Evolutionary conservation across 805 yeast species (phyloP), one percentile per base, ranked within the genome.

Genomic region (Starmera amethionina): DNA sequence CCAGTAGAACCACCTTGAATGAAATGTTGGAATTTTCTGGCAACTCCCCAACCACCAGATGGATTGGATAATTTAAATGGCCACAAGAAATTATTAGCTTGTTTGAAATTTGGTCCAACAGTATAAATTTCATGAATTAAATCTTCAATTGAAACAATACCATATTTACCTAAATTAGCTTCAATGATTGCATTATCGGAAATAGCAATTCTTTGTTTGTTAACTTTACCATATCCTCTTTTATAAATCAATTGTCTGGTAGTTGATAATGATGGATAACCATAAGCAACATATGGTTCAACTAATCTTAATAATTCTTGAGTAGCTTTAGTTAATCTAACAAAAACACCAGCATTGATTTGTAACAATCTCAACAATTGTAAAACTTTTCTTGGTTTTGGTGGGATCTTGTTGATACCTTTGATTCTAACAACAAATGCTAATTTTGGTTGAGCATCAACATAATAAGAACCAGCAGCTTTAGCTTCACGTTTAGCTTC

Each of bases 341-440:
- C 94, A 65, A 87, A 87, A 54, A 84, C 93, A 80, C 90, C 96
- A 62, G 93, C 77, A 79, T 87, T 87, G 72, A 87, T 84, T 77
- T 85, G 95, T 67, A 80, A 77, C 71, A 87, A 80, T 79, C 96
- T 82, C 70, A 86, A 77, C 67, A 88, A 79, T 74, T 83, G 96
- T 70, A 87, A 71, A 62, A 89, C 95, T 85, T 89, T 89, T 85
- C 96, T 88, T 80, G 96, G 96, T 83, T 89, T 89, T 65, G 97
- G 96, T 65, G 96, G 85, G 62, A 89, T 87, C 83, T 88, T 89
- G 89, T 77, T 84, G 71, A 89, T 86, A 89, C 97, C 97, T 90
- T 89, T 89, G 82, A 89, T 89, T 83, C 97, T 87, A 70, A 89
- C 79, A 64, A 89, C 95, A 70, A 89, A 87, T 55, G 86, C 95